phyloP scores from a whole-genome alignment of 2,329 filamentous ascomycete genomes.

The Talaromyces sp. region DNA sequence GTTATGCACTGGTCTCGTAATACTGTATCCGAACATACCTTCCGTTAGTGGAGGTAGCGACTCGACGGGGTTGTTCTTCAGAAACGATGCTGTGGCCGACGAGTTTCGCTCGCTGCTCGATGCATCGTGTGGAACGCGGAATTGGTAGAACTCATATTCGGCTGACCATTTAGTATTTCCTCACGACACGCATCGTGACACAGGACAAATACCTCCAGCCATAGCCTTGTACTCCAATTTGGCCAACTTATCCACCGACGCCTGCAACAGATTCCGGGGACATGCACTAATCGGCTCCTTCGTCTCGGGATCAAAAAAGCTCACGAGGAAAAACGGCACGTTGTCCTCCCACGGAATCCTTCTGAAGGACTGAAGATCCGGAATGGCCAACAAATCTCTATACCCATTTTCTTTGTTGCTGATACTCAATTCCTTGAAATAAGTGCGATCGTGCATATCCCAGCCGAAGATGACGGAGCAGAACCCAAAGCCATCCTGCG shows the following conservation, averaged over 20 bases:
- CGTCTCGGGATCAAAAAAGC: conserved; percentile 78
- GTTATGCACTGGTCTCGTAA: conserved; percentile 82
- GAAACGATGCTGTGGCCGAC: conserved; percentile 68
- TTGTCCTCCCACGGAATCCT: conserved; percentile 89
- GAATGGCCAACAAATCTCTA: conserved; percentile 75
- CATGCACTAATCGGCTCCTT: conserved; percentile 69
- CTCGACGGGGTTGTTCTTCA: conserved; percentile 67
- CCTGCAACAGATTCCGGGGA: conserved; percentile 70
- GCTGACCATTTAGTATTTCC: conserved; percentile 50
- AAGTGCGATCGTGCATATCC: conserved; percentile 95
- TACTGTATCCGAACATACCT: conserved; percentile 93
- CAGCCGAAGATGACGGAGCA: conserved; percentile 93
- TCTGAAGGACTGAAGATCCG: conserved; percentile 72
- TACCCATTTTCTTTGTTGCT: conserved; percentile 91
- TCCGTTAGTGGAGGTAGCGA: conserved; percentile 77
- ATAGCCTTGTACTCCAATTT: conserved; percentile 72
- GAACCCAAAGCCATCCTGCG: conserved; percentile 80
- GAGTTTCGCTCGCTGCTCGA: conserved; percentile 55
- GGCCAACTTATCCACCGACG: conserved; percentile 63
- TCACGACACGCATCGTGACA: background rate
- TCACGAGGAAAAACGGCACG: conserved; percentile 79
- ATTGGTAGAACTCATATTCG: conserved; percentile 95
- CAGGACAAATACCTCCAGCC: conserved; percentile 69
- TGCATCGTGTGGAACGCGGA: conserved; percentile 60
- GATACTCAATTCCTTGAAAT: conserved; percentile 77